Evolutionary conservation across 2,329 filamentous ascomycete genomes (phyloP).

Genomic region (Botrytis cinerea): DNA sequence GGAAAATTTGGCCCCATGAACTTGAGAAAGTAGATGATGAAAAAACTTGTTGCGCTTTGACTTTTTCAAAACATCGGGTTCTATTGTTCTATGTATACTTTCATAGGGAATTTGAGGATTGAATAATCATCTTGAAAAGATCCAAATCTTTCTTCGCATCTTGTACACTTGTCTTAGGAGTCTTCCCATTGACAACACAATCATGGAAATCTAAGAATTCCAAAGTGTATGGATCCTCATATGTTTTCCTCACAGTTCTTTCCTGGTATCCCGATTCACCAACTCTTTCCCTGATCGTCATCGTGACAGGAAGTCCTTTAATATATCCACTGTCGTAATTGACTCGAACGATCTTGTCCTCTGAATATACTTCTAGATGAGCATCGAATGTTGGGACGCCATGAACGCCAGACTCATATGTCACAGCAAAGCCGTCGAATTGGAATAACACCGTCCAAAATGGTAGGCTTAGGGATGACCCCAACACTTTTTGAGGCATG

Average conservation of each 20-base stretch:
- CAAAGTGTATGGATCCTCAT: slow-evolving; percentile 46
- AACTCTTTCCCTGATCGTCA: slow-evolving; percentile 47
- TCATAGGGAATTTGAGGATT: slow-evolving; percentile 19
- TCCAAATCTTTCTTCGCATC: slow-evolving; percentile 37
- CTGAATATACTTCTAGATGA: slow-evolving; percentile 54
- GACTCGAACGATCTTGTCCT: slow-evolving; percentile 55
- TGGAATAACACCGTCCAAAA: slow-evolving; percentile 50
- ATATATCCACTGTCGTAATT: slow-evolving; percentile 59
- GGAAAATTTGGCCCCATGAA: too few relatives aligned
- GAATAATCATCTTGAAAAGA: slow-evolving; percentile 32
- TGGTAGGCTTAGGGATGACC: slow-evolving; percentile 47
- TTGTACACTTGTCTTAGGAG: slow-evolving; percentile 39
- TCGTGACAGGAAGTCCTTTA: slow-evolving; percentile 51
- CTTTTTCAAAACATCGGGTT: neutral
- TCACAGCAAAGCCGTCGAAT: slow-evolving; percentile 51
- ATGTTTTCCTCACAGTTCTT: slow-evolving; percentile 43
- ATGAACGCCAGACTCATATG: slow-evolving; percentile 59
- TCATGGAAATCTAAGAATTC: slow-evolving; percentile 44
- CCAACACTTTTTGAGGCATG: slow-evolving; percentile 49
- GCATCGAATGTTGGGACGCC: slow-evolving; percentile 55
- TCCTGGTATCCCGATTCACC: slow-evolving; percentile 25
- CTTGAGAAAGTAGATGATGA: neutral
- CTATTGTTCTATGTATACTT: neutral
- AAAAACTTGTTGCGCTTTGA: neutral
- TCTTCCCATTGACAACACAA: slow-evolving; percentile 35